Evolutionary conservation across 73 alveolate species (phyloP).

Genomic region (Tetrahymena thermophila): DNA sequence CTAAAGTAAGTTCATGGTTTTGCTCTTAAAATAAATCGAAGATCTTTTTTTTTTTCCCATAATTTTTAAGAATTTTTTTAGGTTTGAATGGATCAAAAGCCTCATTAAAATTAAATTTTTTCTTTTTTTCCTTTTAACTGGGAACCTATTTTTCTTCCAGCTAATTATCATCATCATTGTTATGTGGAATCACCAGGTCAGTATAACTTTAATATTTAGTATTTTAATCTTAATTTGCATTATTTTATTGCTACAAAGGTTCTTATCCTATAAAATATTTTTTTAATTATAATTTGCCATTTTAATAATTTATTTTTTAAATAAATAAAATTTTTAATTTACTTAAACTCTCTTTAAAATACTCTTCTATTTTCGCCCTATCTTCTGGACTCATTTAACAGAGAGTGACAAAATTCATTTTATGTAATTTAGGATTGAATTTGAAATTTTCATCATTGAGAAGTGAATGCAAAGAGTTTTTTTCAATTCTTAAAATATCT

Average conservation of each 20-base stretch:
- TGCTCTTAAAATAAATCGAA: neutral
- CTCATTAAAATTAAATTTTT: neutral
- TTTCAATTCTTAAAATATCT: neutral
- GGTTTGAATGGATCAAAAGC: neutral
- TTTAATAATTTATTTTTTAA: neutral
- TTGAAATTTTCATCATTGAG: neutral
- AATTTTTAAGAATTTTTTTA: neutral
- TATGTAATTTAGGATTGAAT: neutral
- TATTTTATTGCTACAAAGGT: neutral
- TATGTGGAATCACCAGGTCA: neutral
- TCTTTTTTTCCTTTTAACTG: neutral
- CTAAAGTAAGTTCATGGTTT: neutral
- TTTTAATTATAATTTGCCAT: neutral
- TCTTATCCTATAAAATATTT: neutral
- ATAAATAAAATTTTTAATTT: neutral
- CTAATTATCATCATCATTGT: neutral
- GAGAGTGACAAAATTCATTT: neutral
- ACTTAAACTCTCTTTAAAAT: neutral
- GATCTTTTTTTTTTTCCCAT: neutral
- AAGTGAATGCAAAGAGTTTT: neutral
- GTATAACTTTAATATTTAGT: neutral
- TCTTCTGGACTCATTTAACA: neutral
- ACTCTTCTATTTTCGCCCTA: neutral
- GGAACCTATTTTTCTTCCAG: neutral
- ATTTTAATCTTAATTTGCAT: neutral